Base-by-base conservation (phyloP, 495 filamentous ascomycete species). In the Tuber microsphaerosporum region DNA sequence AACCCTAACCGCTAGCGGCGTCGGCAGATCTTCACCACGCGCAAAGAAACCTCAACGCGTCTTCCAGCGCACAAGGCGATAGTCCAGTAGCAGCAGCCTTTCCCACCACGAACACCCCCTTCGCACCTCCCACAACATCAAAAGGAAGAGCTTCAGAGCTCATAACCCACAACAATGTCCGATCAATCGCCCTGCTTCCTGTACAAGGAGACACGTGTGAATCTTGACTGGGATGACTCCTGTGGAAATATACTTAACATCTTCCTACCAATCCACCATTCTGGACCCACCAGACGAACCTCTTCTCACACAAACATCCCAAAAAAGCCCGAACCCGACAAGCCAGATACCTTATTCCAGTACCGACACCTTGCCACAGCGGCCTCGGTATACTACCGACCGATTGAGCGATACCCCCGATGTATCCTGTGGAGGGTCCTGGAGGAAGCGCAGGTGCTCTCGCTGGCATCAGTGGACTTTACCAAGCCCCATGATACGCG, bases 371-470 rank as follows among this genome's bases (percentile, higher is more conserved):
- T 97, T 71, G 93, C 96, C 34, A 92, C 87, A 4, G 89, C 93
- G 43, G 92, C 92, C 34, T 91, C 92, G 1, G 88, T 98, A 61
- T 96, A 93, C 87, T 93, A 97, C 84, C 89, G 94, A 73, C 89
- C 89, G 80, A 87, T 90, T 78, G 88, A 89, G 75, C 85, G 86
- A 73, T 92, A 91, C 74, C 96, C 95, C 70, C 89, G 92, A 79
- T 91, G 88, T 81, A 94, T 98, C 79, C 87, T 97, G 37, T 99
- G 96, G 94, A 87, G 95, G 73, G 87, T 99, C 31, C 84, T 97
- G 76, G 91, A 96, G 81, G 90, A 91, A 80, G 89, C 90, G 81
- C 92, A 89, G 79, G 87, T 94, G 69, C 86, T 99, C 73, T 93
- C 94, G 83, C 86, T 99, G 72, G 91, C 92, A 83, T 90, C 90